Evolutionary conservation across 2,329 filamentous ascomycete genomes (phyloP).

Genomic region (Alternaria novae-zelandiae): DNA sequence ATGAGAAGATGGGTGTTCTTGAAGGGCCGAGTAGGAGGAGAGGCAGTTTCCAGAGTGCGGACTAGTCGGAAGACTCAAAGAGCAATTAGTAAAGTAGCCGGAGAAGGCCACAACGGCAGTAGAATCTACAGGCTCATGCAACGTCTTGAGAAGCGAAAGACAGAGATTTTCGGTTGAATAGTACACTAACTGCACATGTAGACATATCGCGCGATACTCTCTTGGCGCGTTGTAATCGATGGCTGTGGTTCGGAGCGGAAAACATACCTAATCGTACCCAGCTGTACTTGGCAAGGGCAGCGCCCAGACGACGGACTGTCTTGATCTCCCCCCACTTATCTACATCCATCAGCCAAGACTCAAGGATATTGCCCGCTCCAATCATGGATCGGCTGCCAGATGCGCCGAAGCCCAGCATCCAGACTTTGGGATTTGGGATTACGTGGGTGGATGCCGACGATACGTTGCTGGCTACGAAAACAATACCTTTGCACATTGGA

Average conservation of each 20-base stretch:
- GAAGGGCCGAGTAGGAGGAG: neutral
- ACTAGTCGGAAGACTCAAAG: neutral
- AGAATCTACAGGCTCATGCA: neutral
- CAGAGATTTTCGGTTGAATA: neutral
- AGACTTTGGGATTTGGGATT: neutral
- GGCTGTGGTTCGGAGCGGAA: neutral
- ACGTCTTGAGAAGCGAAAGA: neutral
- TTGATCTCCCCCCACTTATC: neutral
- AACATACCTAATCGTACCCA: neutral
- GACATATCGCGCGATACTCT: neutral
- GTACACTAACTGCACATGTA: neutral
- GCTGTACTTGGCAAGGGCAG: neutral
- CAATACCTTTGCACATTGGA: neutral
- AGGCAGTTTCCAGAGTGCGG: neutral
- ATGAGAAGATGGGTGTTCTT: conserved; percentile 9
- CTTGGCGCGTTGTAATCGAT: neutral
- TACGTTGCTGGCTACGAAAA: neutral
- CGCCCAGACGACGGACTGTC: neutral
- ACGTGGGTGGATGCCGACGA: neutral
- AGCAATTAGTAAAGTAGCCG: neutral
- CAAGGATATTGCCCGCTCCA: neutral
- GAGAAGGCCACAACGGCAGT: neutral
- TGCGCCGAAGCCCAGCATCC: neutral
- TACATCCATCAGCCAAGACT: neutral
- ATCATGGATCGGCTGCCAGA: neutral